These are phyloP conservation scores for Podila minutissima DNA, from an alignment of 192 early-diverging fungal genomes.

Conservation along the genomic window DNA sequence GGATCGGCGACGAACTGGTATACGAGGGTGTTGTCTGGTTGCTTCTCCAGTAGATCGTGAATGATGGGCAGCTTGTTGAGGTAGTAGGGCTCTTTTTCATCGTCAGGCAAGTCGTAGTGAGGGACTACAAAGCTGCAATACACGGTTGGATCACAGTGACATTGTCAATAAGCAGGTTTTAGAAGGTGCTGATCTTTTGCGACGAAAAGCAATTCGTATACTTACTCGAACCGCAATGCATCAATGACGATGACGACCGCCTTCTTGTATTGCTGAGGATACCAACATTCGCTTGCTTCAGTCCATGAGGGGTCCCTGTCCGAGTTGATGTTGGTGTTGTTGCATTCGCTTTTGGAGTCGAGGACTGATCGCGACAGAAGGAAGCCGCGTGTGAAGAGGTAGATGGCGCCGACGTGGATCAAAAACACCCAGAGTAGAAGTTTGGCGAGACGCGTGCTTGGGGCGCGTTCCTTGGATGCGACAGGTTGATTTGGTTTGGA, in stretches of 20 bases:
- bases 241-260: constrained; percentile 77
- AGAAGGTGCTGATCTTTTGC: no score
- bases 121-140: constrained; percentile 43
- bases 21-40: constrained; percentile 67
- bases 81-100: constrained; percentile 43
- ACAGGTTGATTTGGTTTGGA: neutral
- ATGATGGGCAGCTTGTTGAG: constrained; percentile 63
- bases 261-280: constrained; percentile 62
- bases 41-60: constrained; percentile 51
- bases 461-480: constrained; percentile 19
- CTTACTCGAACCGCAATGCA: constrained; percentile 75
- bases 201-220: neutral
- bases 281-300: constrained; percentile 47
- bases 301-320: neutral
- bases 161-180: no score
- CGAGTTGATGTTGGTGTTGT: constrained; percentile 22
- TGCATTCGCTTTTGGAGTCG: constrained; percentile 58
- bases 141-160: no score
- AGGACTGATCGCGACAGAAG: constrained; percentile 74
- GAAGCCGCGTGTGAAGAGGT: constrained; percentile 78
- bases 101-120: constrained; percentile 16
- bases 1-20: constrained; percentile 83
- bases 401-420: constrained; percentile 63
- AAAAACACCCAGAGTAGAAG: constrained; percentile 52
- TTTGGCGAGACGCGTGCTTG: constrained; percentile 43